Percentiles rank a stretch among this genome's conserved stretches.
phyloP scores from a whole-genome alignment of 257 asterid genomes.

The Solanum bukasovii region DNA sequence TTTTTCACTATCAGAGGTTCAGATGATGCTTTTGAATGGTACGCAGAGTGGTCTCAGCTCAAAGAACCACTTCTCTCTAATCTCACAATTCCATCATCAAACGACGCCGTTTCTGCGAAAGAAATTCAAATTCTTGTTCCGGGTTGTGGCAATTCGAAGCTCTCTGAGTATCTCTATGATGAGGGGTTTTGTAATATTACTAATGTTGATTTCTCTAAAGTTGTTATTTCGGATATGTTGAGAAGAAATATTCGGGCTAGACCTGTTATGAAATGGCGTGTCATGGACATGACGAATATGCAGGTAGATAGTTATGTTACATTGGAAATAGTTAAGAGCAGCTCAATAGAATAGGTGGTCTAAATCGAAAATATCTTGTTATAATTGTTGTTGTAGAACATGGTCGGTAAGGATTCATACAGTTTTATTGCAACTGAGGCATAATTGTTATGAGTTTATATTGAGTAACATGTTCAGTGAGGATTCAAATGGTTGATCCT shows the following conservation, averaged over 20 bases:
- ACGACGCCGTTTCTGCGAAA: not conserved
- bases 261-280: slow-evolving; percentile 91
- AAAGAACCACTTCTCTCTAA: slow-evolving; percentile 27
- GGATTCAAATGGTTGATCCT: not conserved
- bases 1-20: slow-evolving; percentile 67
- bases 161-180: slow-evolving; percentile 81
- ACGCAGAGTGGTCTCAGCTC: slow-evolving; percentile 79
- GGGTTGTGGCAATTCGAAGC: slow-evolving; percentile 92
- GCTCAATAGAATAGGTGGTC: not conserved
- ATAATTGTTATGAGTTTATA: not conserved
- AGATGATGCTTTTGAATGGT: slow-evolving; percentile 87
- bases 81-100: slow-evolving; percentile 6
- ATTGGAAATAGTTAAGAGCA: not conserved
- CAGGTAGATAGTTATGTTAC: slow-evolving; percentile 21
- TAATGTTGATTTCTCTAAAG: slow-evolving; percentile 85
- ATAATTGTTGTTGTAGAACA: not conserved
- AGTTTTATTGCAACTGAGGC: not conserved
- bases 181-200: slow-evolving; percentile 54
- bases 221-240: slow-evolving; percentile 76
- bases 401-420: not conserved
- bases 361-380: too few relatives aligned
- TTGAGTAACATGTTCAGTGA: not conserved
- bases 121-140: slow-evolving; percentile 58
- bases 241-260: slow-evolving; percentile 60
- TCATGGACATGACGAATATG: slow-evolving; percentile 89